phyloP scores from a whole-genome alignment of 495 filamentous ascomycete genomes.

The Pyronema domesticum region DNA sequence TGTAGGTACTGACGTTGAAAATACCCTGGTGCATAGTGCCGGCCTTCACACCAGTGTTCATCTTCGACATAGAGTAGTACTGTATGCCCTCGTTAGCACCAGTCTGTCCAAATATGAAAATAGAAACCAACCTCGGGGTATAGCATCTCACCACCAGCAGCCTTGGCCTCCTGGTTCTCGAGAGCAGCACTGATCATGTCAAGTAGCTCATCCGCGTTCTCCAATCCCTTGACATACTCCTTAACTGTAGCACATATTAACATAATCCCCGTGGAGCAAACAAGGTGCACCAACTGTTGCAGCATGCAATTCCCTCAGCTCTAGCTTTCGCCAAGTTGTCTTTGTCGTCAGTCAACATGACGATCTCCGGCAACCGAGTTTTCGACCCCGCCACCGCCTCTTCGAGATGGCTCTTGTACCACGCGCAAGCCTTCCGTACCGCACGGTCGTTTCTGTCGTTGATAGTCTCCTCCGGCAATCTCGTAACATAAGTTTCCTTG shows the following conservation, averaged over 20 bases:
- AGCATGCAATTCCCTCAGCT: constrained; percentile 43
- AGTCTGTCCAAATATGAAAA: neutral
- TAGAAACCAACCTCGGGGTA: constrained; percentile 36
- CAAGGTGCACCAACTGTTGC: constrained; percentile 14
- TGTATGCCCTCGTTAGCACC: constrained; percentile 25
- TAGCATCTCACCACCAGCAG: constrained; percentile 45
- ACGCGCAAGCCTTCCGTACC: constrained; percentile 66
- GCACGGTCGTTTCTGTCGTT: constrained; percentile 94
- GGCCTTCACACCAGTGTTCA: constrained; percentile 77
- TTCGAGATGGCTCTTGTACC: constrained; percentile 71
- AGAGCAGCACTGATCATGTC: constrained; percentile 79
- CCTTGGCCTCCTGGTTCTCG: constrained; percentile 45
- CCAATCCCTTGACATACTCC: constrained; percentile 66
- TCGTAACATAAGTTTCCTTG: constrained; percentile 66
- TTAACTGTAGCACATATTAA: constrained; percentile 29
- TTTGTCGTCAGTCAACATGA: constrained; percentile 86
- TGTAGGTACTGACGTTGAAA: constrained; percentile 93
- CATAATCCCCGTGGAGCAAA: neutral
- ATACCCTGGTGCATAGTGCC: constrained; percentile 80
- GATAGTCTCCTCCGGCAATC: constrained; percentile 65
- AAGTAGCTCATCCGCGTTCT: constrained; percentile 67
- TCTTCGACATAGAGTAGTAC: constrained; percentile 76
- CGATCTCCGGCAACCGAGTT: constrained; percentile 52
- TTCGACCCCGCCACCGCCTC: constrained; percentile 36
- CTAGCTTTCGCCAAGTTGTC: constrained; percentile 73